Conservation (phyloP, 441 rosid species). For the Pelargonium exstipulatum region DNA sequence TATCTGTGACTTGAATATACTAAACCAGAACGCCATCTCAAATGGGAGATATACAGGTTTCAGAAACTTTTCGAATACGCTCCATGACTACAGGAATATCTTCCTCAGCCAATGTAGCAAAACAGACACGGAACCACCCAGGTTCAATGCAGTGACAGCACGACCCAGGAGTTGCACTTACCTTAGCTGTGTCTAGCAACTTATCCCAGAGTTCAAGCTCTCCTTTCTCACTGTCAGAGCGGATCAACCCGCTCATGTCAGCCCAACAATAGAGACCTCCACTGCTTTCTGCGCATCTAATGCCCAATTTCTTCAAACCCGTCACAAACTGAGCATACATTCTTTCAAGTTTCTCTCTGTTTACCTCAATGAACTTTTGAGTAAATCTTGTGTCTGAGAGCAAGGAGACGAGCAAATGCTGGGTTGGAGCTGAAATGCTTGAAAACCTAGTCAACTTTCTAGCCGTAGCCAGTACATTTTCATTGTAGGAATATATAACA, state of each 20-base stretch:
- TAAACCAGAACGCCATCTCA: too few relatives aligned
- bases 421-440: slow-evolving; percentile 55
- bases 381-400: slow-evolving; percentile 51
- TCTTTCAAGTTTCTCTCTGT: slow-evolving; percentile 39
- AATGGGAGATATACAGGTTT: too few relatives aligned
- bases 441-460: slow-evolving; percentile 57
- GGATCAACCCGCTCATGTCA: slow-evolving; percentile 57
- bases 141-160: slow-evolving; percentile 89
- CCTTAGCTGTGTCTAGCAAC: slow-evolving; percentile 59
- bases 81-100: slow-evolving; percentile 58
- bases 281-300: slow-evolving; percentile 45
- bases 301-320: slow-evolving; percentile 46
- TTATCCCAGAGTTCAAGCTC: slow-evolving; percentile 75
- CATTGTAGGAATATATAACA: slow-evolving; percentile 60
- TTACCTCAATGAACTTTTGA: slow-evolving; percentile 43
- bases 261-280: slow-evolving; percentile 77
- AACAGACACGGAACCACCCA: slow-evolving; percentile 92
- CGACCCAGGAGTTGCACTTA: slow-evolving; percentile 79
- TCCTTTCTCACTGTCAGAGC: slow-evolving; percentile 74
- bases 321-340: slow-evolving; percentile 43
- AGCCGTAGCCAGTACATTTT: slow-evolving; percentile 50
- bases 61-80: slow-evolving; percentile 38
- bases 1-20: too few relatives aligned
- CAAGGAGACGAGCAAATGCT: slow-evolving; percentile 53
- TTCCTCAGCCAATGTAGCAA: slow-evolving; percentile 50